Percentiles rank a stretch among this genome's conserved stretches.
Conservation (phyloP, 768 basidiomycete genomes). For the Pleurotus citrinopileatus region DNA sequence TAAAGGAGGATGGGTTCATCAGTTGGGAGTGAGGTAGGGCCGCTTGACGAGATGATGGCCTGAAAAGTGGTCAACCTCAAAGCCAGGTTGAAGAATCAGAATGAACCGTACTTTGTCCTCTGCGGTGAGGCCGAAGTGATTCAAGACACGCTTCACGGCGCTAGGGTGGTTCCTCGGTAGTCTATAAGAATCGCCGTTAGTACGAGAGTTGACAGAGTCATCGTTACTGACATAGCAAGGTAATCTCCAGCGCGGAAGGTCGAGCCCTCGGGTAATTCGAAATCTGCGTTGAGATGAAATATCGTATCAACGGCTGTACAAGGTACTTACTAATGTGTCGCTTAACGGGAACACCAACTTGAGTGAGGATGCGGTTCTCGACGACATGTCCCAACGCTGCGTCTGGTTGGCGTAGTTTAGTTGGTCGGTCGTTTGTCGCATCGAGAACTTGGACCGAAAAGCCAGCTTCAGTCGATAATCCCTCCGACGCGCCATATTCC, state of each 20-base stretch:
- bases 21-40: constrained; percentile 37
- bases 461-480: constrained; percentile 13
- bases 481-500: constrained; percentile 28
- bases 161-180: constrained; percentile 37
- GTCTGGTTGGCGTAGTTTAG: constrained; percentile 33
- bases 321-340: constrained; percentile 34
- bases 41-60: constrained; percentile 33
- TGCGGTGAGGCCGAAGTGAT: constrained; percentile 32
- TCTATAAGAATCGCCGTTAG: constrained; percentile 15
- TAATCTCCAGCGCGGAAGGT: constrained; percentile 46
- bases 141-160: constrained; percentile 35
- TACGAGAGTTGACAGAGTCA: background rate
- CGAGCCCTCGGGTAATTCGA: constrained; percentile 35
- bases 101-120: constrained; percentile 32
- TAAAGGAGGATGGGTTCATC: constrained; percentile 33
- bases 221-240: constrained; percentile 35
- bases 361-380: constrained; percentile 36
- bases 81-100: background rate
- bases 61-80: constrained; percentile 9
- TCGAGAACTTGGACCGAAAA: constrained; percentile 29
- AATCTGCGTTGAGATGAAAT: constrained; percentile 22
- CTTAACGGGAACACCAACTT: constrained; percentile 34
- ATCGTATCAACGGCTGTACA: background rate
- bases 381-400: constrained; percentile 35
- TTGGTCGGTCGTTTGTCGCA: constrained; percentile 28